phyloP scores from a whole-genome alignment of 371 early-diverging fungal species.

The Mortierella sp. region DNA sequence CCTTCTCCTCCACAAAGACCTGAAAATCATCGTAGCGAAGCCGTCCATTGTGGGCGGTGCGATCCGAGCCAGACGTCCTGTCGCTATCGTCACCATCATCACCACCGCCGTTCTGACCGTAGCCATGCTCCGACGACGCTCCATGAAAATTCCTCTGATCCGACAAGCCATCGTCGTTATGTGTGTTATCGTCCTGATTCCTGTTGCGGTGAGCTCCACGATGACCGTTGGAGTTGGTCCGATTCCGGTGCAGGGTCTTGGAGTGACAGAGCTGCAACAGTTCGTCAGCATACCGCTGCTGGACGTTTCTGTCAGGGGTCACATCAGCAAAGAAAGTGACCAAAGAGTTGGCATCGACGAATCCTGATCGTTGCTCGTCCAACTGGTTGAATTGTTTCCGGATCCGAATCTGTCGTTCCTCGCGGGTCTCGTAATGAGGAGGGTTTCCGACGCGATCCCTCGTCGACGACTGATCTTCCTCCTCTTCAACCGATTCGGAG shows the following conservation, averaged over 20 bases:
- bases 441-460: slow-evolving; percentile 27
- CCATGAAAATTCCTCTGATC: background rate
- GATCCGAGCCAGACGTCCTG: slow-evolving; percentile 9
- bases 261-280: slow-evolving; percentile 50
- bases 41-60: slow-evolving; percentile 10
- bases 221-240: background rate
- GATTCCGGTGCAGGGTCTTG: slow-evolving; percentile 30
- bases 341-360: slow-evolving; percentile 42
- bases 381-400: slow-evolving; percentile 50
- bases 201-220: background rate
- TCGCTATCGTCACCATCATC: background rate
- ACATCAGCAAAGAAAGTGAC: slow-evolving; percentile 50
- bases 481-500: background rate
- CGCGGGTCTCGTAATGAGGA: slow-evolving; percentile 49
- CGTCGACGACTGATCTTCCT: slow-evolving; percentile 3
- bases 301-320: slow-evolving; percentile 47
- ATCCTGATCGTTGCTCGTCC: slow-evolving; percentile 33
- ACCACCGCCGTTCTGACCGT: background rate
- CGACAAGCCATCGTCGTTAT: slow-evolving; percentile 2
- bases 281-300: slow-evolving; percentile 51
- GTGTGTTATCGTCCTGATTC: background rate
- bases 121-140: background rate
- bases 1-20: slow-evolving; percentile 77
- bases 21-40: slow-evolving; percentile 81
- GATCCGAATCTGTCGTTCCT: slow-evolving; percentile 53